A percentile compares a stretch with the other conserved stretches of the same genome.
phyloP scores from a whole-genome alignment of 2,329 filamentous ascomycete species.

The Fusarium clavum region DNA sequence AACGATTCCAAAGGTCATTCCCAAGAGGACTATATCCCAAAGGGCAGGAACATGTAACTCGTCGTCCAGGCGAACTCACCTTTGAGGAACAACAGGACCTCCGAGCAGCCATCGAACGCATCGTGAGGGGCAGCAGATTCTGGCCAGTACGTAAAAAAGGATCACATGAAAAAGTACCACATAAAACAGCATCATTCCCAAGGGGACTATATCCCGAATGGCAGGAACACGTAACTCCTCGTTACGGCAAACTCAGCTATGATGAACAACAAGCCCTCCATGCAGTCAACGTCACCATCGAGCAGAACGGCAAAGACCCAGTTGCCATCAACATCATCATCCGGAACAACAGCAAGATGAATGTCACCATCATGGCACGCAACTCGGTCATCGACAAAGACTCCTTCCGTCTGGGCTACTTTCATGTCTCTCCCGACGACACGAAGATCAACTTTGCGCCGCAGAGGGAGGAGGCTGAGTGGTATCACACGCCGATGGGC shows the following conservation, averaged over 20 bases:
- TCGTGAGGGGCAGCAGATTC: no score
- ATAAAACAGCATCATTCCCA: no score
- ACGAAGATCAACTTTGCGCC: not conserved
- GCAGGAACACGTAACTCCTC: not conserved
- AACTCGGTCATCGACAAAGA: not conserved
- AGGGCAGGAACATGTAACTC: not conserved
- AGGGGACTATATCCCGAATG: no score
- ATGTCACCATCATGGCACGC: not conserved
- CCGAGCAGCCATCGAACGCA: no score
- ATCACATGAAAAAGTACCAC: no score
- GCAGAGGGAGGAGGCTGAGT: not conserved
- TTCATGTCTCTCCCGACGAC: not conserved
- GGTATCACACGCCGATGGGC: not conserved
- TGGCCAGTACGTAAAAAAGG: no score
- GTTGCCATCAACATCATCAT: constrained; percentile 1
- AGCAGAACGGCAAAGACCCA: not conserved
- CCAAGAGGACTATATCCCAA: no score
- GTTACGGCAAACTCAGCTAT: not conserved
- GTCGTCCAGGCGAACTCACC: not conserved
- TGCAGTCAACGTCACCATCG: not conserved
- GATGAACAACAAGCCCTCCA: not conserved
- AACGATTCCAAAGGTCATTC: no score
- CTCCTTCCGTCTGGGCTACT: not conserved
- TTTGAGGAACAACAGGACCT: not conserved
- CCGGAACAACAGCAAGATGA: constrained; percentile 2